Percentiles rank a stretch among this genome's conserved stretches.
These are phyloP conservation scores for Drechslerella stenobrocha DNA, from an alignment of 2,329 filamentous ascomycete species.

Conservation along the genomic window DNA sequence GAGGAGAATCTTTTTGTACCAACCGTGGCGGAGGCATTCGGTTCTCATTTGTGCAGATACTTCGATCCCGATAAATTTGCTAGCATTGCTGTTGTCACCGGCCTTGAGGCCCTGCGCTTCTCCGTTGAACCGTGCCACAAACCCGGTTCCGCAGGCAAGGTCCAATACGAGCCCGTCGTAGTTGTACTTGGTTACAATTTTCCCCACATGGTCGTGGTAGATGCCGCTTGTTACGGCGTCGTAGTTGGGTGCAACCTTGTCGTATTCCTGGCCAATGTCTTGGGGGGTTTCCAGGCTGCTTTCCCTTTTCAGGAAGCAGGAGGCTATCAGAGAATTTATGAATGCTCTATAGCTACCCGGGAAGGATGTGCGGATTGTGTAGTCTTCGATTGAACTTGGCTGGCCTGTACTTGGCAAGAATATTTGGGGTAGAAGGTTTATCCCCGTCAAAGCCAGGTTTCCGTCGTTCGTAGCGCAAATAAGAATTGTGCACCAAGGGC, in stretches of 20 bases:
- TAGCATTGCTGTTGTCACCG: background rate
- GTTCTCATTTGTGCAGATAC: slow-evolving; percentile 3
- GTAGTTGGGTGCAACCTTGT: background rate
- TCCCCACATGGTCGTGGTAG: background rate
- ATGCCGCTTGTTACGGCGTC: background rate
- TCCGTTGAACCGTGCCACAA: slow-evolving; percentile 1
- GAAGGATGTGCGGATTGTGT: background rate
- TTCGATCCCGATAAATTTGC: slow-evolving; percentile 11
- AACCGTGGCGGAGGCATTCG: background rate
- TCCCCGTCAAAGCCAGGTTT: background rate
- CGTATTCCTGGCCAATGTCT: slow-evolving; percentile 1
- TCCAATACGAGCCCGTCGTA: slow-evolving; percentile 6
- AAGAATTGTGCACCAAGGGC: slow-evolving; percentile 2
- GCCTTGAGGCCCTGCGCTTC: background rate
- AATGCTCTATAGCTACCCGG: slow-evolving; percentile 8
- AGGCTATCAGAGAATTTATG: background rate
- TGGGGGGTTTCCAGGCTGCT: background rate
- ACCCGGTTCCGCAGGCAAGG: slow-evolving; percentile 6
- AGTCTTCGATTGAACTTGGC: background rate
- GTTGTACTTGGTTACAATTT: slow-evolving; percentile 1
- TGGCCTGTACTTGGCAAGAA: background rate
- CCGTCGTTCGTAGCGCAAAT: background rate
- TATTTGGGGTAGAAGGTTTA: slow-evolving; percentile 10
- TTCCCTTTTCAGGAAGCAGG: background rate
- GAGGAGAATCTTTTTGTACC: background rate